Evolutionary conservation across 352 stramenopile genomes (phyloP), one percentile per base, ranked within the genome.

Genomic region (Phytophthora pluvialis): DNA sequence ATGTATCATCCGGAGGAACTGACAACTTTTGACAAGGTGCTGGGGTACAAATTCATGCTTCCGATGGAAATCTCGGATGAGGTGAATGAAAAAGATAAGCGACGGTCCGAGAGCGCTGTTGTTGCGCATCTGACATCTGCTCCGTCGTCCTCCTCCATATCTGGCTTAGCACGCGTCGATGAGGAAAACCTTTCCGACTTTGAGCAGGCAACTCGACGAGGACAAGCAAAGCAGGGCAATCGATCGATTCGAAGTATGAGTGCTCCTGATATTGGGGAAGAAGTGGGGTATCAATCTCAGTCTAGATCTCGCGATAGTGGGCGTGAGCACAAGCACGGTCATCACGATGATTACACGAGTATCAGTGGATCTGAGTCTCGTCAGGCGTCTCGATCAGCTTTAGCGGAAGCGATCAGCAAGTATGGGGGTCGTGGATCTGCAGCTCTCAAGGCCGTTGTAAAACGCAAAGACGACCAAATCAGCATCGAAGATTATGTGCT

Each of bases 41-140:
- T 96, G 2, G 85, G 83, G 12, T 92, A 93, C 72, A 90, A 93
- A 67, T 96, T 96, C 56, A 96, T 96, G 88, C 80, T 78, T 15
- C 84, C 86, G 0, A 90, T 94, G 63, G 86, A 92, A 44, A 81
- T 91, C 28, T 89, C 80, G 4, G 82, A 86, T 48, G 81, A 91
- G 32, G 64, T 79, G 11, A 81, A 75, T 18, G 76, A 80, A 8
- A 75, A 81, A 32, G 67, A 86, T 8, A 89, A 90, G 28, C 64
- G 70, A 3, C 59, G 78, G 38, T 81, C 72, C 5, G 80, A 83
- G 29, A 82, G 67, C 35, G 63, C 60, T 7, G 64, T 81, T 49
- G 70, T 83, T 5, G 80, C 79, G 4, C 77, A 82, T 40, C 50
- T 86, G 40, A 77, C 78, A 6, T 79, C 72, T 1, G 50, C 65